Evolutionary conservation across 2,329 filamentous ascomycete species (phyloP), one percentile per base, ranked within the genome.

Genomic region (Xylariaceae sp.): DNA sequence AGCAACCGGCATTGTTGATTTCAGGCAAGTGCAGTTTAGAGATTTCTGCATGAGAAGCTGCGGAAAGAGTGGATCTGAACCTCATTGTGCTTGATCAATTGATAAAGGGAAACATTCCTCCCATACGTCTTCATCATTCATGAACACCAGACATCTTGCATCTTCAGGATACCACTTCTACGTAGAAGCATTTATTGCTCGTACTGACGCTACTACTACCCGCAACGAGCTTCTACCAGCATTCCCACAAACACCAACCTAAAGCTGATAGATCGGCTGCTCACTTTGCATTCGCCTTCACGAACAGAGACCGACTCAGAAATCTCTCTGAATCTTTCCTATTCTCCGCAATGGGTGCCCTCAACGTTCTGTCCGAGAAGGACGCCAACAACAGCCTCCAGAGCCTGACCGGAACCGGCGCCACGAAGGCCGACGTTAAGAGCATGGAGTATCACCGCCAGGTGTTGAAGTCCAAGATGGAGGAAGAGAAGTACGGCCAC

Each of bases 371-470:
- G 72, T 75, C 77, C 64, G 76, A 82, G 67, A 85, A 85, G 75
- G 85, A 89, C 75, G 78, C 81, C 74, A 90, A 90, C 74, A 77
- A 77, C 55, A 55, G 53, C 63, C 60, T 62, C 55, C 35, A 65
- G 62, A 60, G 56, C 50, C 50, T 61, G 37, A 59, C 58, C 50
- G 65, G 60, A 48, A 53, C 60, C 46, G 64, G 70, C 53, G 64
- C 59, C 64, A 77, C 80, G 70, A 63, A 67, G 65, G 51, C 64
- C 54, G 75, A 81, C 56, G 74, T 84, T 48, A 85, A 85, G 80
- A 85, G 78, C 75, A 84, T 92, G 79, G 88, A 91, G 68, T 89
- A 89, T 70, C 88, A 92, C 70, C 87, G 88, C 58, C 86, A 91
- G 75, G 79, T 89, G 50, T 77, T 92, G 54, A 82, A 90, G 70